Base-by-base conservation (phyloP, 2,329 filamentous ascomycete species). In the Sclerotinia spermophila region DNA sequence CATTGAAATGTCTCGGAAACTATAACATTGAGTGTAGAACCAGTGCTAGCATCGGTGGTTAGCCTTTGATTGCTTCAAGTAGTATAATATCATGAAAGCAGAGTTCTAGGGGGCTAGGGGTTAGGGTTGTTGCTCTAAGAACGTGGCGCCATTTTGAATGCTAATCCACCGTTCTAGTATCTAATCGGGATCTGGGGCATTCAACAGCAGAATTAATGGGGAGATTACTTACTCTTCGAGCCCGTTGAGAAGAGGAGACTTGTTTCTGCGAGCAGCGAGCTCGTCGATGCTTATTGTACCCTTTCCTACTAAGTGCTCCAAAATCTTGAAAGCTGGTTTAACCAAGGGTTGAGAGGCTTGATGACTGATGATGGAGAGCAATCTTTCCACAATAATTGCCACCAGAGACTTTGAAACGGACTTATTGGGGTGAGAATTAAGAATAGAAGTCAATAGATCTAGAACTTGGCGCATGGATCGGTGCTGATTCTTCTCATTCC, bases 271-370 rank as follows among this genome's bases (percentile, higher is more conserved):
- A 33, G 44, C 30, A 35, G 76, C 61, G 11, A 79, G 61, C 42
- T 77, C 75, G 27, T 71, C 53, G 13, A 73, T 75, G 75, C 81
- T 82, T 38, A 91, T 80, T 19, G 89, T 82, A 2, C 83, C 81
- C 78, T 91, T 93, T 62, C 83, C 81, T 5, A 93, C 77, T 70
- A 93, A 86, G 75, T 89, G 85, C 62, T 91, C 88, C 51, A 93
- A 81, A 24, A 86, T 86, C 76, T 90, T 89, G 72, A 93, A 85
- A 10, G 89, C 87, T 48, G 90, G 90, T 78, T 93, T 93, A 55
- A 89, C 88, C 67, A 90, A 83, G 15, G 89, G 86, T 73, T 87
- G 89, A 24, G 88, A 84, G 45, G 87, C 87, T 72, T 86, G 84
- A 70, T 87, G 85, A 33, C 85, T 83, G 56, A 92, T 84, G 21